A percentile compares a stretch with the other conserved stretches of the same genome.
Conservation (phyloP, 1,284 basidiomycete genomes). For the Phlebopus sp. region DNA sequence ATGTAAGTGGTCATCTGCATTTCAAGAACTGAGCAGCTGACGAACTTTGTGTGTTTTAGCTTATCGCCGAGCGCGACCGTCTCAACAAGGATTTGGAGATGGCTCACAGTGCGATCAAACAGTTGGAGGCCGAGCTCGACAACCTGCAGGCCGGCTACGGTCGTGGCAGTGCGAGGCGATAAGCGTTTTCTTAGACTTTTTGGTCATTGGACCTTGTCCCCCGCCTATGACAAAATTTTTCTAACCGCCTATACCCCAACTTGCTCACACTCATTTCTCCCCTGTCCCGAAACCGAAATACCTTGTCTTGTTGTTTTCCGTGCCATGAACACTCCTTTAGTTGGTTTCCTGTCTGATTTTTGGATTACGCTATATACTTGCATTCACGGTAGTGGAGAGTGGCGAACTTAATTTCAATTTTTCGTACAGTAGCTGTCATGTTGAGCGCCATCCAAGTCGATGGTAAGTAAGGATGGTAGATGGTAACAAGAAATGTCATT, state of each 20-base stretch:
- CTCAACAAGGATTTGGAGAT: conserved; percentile 96
- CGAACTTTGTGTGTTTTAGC: conserved; percentile 44
- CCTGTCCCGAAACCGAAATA: conserved; percentile 7
- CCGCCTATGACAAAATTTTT: conserved; percentile 6
- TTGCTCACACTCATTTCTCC: conserved; percentile 16
- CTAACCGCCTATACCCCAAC: conserved; percentile 25
- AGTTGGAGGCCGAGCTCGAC: conserved; percentile 86
- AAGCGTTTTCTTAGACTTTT: conserved; percentile 21
- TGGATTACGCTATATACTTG: conserved; percentile 13
- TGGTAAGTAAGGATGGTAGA: too few species aligned
- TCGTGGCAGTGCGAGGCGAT: conserved; percentile 70
- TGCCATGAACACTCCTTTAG: conserved; percentile 24
- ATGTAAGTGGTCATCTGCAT: conserved; percentile 55
- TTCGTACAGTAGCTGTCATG: not conserved
- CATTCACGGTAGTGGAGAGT: conserved; percentile 5
- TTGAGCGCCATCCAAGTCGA: too few species aligned
- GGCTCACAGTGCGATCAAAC: conserved; percentile 90
- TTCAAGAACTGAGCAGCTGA: conserved; percentile 12
- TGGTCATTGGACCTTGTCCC: conserved; percentile 6
- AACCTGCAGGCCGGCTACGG: conserved; percentile 85
- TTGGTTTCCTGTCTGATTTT: conserved; percentile 14
- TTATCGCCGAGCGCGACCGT: conserved; percentile 93
- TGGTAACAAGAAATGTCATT: too few species aligned
- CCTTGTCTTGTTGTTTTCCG: conserved; percentile 2
- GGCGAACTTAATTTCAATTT: conserved; percentile 4